phyloP scores from a whole-genome alignment of 1,139 yeast species.

The Zygoascus hellenicus region DNA sequence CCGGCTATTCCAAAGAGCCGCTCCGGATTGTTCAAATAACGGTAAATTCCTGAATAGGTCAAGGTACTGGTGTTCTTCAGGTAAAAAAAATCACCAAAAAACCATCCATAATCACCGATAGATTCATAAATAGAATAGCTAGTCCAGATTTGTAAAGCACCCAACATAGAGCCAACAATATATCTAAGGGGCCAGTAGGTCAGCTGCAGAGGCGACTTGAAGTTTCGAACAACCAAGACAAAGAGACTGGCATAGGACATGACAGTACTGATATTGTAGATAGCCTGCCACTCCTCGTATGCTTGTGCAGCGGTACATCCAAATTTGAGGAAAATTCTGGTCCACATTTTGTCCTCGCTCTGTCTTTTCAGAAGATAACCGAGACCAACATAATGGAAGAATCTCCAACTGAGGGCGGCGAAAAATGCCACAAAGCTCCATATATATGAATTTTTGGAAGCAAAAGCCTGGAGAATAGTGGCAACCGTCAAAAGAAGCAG shows the following conservation, averaged over 20 bases:
- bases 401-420: slow-evolving; percentile 47
- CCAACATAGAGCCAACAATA: slow-evolving; percentile 50
- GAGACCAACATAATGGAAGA: slow-evolving; percentile 49
- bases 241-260: slow-evolving; percentile 39
- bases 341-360: slow-evolving; percentile 58
- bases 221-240: slow-evolving; percentile 36
- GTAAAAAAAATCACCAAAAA: slow-evolving; percentile 80
- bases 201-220: slow-evolving; percentile 29
- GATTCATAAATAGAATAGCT: slow-evolving; percentile 65
- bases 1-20: slow-evolving; percentile 79
- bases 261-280: slow-evolving; percentile 50
- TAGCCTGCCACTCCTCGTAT: slow-evolving; percentile 68
- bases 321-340: slow-evolving; percentile 59
- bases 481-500: slow-evolving; percentile 46
- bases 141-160: slow-evolving; percentile 66
- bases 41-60: slow-evolving; percentile 78
- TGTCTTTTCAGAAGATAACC: slow-evolving; percentile 54
- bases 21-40: slow-evolving; percentile 82
- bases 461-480: slow-evolving; percentile 43
- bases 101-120: slow-evolving; percentile 85
- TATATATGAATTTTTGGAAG: slow-evolving; percentile 29
- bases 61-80: slow-evolving; percentile 47
- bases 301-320: slow-evolving; percentile 66
- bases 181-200: slow-evolving; percentile 47
- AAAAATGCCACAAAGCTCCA: slow-evolving; percentile 39